phyloP scores from a whole-genome alignment of 441 rosid species.

The Mallotus japonicus region DNA sequence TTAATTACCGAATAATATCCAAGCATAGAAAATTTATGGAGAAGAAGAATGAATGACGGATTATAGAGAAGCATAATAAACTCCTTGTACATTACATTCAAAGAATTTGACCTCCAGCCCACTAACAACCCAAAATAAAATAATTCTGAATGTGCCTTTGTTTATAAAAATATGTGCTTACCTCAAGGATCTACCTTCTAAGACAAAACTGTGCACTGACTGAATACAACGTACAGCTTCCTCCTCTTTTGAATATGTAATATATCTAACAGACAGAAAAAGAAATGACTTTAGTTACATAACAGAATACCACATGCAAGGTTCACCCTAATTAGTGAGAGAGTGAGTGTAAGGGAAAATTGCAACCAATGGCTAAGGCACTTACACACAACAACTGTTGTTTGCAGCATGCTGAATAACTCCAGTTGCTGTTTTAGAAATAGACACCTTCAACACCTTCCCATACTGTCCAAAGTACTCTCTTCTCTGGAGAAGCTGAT shows the following conservation, averaged over 20 bases:
- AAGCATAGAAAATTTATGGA: neutral
- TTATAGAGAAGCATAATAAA: neutral
- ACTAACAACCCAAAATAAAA: neutral
- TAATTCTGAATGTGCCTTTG: neutral
- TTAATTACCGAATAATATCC: conserved; percentile 2
- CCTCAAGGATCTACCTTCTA: conserved; percentile 75
- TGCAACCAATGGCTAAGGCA: conserved; percentile 12
- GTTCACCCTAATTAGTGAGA: conserved; percentile 10
- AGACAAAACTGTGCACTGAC: conserved; percentile 67
- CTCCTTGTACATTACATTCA: neutral
- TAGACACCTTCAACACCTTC: conserved; percentile 69
- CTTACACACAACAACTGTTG: conserved; percentile 80
- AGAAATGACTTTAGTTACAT: neutral
- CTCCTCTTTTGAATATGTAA: conserved; percentile 70
- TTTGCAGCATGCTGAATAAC: conserved; percentile 63
- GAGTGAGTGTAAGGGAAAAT: neutral
- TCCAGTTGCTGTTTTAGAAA: conserved; percentile 66
- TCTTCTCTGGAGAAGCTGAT: conserved; percentile 54
- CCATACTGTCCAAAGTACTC: conserved; percentile 87
- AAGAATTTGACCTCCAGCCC: neutral
- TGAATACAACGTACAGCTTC: conserved; percentile 82
- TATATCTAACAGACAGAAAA: conserved; percentile 45
- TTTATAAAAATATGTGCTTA: conserved; percentile 27
- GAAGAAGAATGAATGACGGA: neutral
- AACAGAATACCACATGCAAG: neutral